Evolutionary conservation across 78 protist genomes (phyloP).

Genomic region (Speleostelium caveatum): DNA sequence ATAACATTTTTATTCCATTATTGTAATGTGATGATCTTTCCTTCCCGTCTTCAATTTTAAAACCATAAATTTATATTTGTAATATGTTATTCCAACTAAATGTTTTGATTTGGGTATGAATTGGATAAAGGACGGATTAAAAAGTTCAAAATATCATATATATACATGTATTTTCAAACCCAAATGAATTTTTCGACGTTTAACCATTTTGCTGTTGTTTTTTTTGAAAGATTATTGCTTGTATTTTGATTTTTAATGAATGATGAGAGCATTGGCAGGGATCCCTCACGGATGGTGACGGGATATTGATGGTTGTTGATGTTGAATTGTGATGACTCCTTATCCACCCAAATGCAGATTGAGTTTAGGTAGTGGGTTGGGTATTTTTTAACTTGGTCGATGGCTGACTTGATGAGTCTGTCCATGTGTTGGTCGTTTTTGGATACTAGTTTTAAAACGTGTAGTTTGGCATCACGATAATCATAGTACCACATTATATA

Average conservation of each 20-base stretch:
- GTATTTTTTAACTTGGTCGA: background rate
- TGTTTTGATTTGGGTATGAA: no score
- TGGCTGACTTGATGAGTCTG: background rate
- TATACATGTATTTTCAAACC: no score
- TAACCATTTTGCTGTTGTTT: conserved; percentile 21
- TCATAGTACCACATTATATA: conserved; percentile 49
- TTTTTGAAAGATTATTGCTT: background rate
- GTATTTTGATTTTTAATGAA: conserved; percentile 4
- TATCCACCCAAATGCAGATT: background rate
- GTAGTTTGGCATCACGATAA: conserved; percentile 7
- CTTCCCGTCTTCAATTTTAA: no score
- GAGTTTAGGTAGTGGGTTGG: background rate
- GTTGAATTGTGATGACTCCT: background rate
- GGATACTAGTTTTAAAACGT: conserved; percentile 10
- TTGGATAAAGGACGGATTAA: no score
- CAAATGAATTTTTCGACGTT: conserved; percentile 56
- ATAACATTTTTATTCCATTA: no score
- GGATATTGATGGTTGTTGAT: background rate
- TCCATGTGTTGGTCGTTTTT: background rate
- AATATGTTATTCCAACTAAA: no score
- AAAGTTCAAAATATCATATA: no score
- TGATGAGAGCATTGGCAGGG: conserved; percentile 20
- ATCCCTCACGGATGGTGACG: background rate
- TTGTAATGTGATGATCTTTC: no score
- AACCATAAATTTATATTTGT: no score